These are phyloP conservation scores for Fraxinus americana DNA, from an alignment of 257 asterid species.

Conservation along the genomic window DNA sequence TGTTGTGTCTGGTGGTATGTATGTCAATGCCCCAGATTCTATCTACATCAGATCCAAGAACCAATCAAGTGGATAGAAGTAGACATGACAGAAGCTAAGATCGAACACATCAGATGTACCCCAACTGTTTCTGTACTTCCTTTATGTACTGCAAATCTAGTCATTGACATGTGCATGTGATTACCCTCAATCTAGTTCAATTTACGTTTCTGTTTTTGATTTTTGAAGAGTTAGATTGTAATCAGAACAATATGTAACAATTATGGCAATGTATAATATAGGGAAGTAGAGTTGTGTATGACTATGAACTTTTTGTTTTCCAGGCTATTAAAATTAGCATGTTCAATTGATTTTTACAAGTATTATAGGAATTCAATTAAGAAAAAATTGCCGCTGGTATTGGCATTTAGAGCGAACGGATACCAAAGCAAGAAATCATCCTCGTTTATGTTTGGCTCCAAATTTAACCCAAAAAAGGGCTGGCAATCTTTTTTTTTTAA, in stretches of 20 bases:
- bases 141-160: constrained; percentile 17
- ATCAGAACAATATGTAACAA: constrained; percentile 14
- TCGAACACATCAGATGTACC: constrained; percentile 18
- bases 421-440: background rate
- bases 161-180: background rate
- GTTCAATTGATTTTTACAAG: background rate
- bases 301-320: background rate
- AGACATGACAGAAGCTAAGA: constrained; percentile 34
- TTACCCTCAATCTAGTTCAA: background rate
- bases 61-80: constrained; percentile 31
- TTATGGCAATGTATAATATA: constrained; percentile 23
- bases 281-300: constrained; percentile 6
- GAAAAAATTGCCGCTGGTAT: background rate
- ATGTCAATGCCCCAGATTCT: constrained; percentile 58
- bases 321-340: background rate
- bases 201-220: constrained; percentile 12
- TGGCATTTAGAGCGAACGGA: background rate
- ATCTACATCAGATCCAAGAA: constrained; percentile 40
- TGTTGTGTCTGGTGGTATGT: constrained; percentile 59
- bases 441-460: no score
- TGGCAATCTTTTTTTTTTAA: no score
- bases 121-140: background rate
- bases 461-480: no score
- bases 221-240: constrained; percentile 21
- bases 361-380: background rate